Percentiles rank a stretch among this genome's conserved stretches.
Evolutionary conservation across 1,284 basidiomycete species (phyloP).

Genomic region (Ustilago sp.): DNA sequence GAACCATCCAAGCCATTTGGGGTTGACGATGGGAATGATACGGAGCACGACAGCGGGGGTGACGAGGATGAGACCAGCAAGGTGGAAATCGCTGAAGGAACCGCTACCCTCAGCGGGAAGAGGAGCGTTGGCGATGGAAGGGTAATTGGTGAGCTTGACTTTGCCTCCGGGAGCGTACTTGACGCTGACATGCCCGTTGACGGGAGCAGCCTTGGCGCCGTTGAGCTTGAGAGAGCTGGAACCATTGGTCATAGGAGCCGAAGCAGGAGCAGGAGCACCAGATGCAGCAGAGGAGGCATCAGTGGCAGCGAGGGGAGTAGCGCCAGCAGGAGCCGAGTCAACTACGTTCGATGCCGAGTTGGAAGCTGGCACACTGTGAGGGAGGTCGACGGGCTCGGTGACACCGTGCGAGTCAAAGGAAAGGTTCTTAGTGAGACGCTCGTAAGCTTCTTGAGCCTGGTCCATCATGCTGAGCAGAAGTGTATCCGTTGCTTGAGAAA

Average conservation of each 20-base stretch:
- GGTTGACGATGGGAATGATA: slow-evolving; percentile 66
- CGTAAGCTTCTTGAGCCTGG: slow-evolving; percentile 73
- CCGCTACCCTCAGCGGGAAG: slow-evolving; percentile 70
- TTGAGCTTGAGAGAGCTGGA: slow-evolving; percentile 36
- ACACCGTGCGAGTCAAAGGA: slow-evolving; percentile 46
- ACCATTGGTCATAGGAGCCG: slow-evolving; percentile 13
- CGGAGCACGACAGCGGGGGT: slow-evolving; percentile 65
- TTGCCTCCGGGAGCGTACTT: slow-evolving; percentile 65
- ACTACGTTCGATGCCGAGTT: slow-evolving; percentile 17
- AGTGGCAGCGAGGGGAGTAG: slow-evolving; percentile 14
- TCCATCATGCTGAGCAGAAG: slow-evolving; percentile 71
- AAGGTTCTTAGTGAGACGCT: slow-evolving; percentile 69
- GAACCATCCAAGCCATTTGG: slow-evolving; percentile 66
- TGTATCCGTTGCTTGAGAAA: slow-evolving; percentile 8
- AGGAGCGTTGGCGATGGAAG: slow-evolving; percentile 64
- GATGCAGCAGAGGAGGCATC: slow-evolving; percentile 11
- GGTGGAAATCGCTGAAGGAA: slow-evolving; percentile 73
- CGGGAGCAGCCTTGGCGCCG: slow-evolving; percentile 18
- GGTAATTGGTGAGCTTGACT: slow-evolving; percentile 67
- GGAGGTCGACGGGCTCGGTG: slow-evolving; percentile 42
- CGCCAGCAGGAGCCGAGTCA: slow-evolving; percentile 22
- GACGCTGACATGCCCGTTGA: slow-evolving; percentile 21
- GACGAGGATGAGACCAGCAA: slow-evolving; percentile 75
- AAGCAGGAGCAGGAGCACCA: not conserved
- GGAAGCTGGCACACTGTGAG: slow-evolving; percentile 28